These are phyloP conservation scores for Wolfiporia cocos DNA, from an alignment of 1,284 basidiomycete genomes.

Conservation along the genomic window DNA sequence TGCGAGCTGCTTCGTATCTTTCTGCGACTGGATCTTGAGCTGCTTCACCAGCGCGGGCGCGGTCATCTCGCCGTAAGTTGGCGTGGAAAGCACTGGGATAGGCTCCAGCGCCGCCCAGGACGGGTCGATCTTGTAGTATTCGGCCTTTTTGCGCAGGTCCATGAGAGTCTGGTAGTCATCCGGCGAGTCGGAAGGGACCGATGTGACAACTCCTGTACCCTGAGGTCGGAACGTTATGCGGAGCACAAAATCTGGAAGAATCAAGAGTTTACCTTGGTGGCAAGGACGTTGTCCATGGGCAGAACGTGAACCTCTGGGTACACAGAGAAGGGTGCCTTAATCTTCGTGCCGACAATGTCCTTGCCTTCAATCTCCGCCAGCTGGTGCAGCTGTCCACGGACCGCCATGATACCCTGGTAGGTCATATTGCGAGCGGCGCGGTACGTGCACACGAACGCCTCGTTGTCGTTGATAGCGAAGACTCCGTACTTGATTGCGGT, in stretches of 20 bases:
- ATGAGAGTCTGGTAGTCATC: slow-evolving; percentile 92
- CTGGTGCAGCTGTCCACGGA: slow-evolving; percentile 68
- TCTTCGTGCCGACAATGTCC: slow-evolving; percentile 84
- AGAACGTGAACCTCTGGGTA: slow-evolving; percentile 90
- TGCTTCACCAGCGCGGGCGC: slow-evolving; percentile 86
- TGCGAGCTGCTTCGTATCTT: slow-evolving; percentile 87
- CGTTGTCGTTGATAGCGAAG: slow-evolving; percentile 81
- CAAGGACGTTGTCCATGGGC: slow-evolving; percentile 96
- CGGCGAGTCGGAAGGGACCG: slow-evolving; percentile 97
- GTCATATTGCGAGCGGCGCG: slow-evolving; percentile 97
- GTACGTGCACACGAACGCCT: slow-evolving; percentile 87
- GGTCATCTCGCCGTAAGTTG: slow-evolving; percentile 88
- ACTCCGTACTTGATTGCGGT: slow-evolving; percentile 90
- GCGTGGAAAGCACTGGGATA: slow-evolving; percentile 84
- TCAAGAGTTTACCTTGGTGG: slow-evolving; percentile 82
- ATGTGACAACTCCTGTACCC: slow-evolving; percentile 98
- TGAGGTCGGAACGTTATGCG: slow-evolving; percentile 19
- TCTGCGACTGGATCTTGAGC: slow-evolving; percentile 94
- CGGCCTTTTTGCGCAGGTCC: slow-evolving; percentile 95
- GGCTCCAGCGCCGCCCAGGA: slow-evolving; percentile 86
- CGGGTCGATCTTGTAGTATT: slow-evolving; percentile 94
- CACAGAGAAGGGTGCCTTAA: slow-evolving; percentile 84
- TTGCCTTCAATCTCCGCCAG: slow-evolving; percentile 75
- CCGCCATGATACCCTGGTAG: slow-evolving; percentile 81
- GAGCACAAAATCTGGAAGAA: too few species aligned